These are phyloP conservation scores for Delitschia confertaspora DNA, from an alignment of 495 filamentous ascomycete genomes.

Conservation along the genomic window DNA sequence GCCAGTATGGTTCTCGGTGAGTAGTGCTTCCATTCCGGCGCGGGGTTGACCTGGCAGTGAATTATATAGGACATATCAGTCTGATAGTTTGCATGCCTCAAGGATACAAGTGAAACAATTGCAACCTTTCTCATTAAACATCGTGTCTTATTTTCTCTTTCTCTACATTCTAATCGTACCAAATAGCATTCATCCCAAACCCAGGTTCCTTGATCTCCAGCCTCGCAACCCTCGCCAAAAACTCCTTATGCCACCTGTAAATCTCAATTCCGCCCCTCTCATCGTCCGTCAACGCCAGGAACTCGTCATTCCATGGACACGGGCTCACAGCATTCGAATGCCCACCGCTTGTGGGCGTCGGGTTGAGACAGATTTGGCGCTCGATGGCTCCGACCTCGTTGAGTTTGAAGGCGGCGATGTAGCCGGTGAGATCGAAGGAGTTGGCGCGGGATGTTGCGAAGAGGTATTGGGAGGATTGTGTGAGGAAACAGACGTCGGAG, in stretches of 20 bases:
- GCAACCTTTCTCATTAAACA: too few species aligned
- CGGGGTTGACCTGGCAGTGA: too few species aligned
- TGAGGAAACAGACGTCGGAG: constrained; percentile 65
- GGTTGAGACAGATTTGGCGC: constrained; percentile 66
- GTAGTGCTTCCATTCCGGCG: too few species aligned
- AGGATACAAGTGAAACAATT: too few species aligned
- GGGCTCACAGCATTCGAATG: constrained; percentile 78
- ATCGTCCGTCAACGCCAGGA: constrained; percentile 75
- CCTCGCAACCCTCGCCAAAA: constrained; percentile 62
- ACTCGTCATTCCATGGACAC: constrained; percentile 74
- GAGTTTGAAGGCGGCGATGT: constrained; percentile 68
- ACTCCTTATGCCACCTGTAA: constrained; percentile 73
- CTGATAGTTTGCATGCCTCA: too few species aligned
- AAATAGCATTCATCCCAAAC: constrained; percentile 85
- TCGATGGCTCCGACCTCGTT: constrained; percentile 61
- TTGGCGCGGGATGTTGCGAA: constrained; percentile 78
- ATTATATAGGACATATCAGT: too few species aligned
- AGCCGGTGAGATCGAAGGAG: constrained; percentile 63
- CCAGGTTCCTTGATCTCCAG: constrained; percentile 68
- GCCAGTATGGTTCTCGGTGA: too few species aligned
- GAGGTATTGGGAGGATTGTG: constrained; percentile 56
- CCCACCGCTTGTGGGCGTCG: constrained; percentile 74
- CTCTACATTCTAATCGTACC: constrained; percentile 66
- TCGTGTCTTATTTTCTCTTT: too few species aligned
- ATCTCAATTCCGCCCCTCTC: constrained; percentile 80